Percentiles rank a stretch among this genome's conserved stretches.
These are phyloP conservation scores for Venturia nashicola DNA, from an alignment of 2,329 filamentous ascomycete species.

Conservation along the genomic window DNA sequence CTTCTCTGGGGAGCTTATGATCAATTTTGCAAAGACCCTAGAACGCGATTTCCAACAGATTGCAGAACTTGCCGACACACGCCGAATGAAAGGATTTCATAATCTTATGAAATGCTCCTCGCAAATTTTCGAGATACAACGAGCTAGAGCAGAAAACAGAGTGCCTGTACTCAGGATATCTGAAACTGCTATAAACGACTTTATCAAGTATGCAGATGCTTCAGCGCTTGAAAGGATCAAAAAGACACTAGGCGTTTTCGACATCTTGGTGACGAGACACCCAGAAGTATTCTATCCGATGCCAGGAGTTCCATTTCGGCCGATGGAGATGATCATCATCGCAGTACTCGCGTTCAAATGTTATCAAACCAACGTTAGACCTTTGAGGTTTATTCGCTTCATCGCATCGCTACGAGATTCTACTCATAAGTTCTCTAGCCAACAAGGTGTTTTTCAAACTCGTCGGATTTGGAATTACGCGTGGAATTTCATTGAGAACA, in stretches of 20 bases:
- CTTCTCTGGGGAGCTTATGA: constrained; percentile 27
- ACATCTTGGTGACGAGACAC: not conserved
- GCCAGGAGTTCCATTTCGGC: constrained; percentile 22
- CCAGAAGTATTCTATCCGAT: constrained; percentile 18
- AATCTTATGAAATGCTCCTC: constrained; percentile 22
- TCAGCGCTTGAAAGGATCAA: constrained; percentile 17
- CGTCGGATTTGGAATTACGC: not conserved
- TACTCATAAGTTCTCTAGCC: not conserved
- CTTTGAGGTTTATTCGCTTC: not conserved
- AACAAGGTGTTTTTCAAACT: not conserved
- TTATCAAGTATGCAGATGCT: constrained; percentile 18
- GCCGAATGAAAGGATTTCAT: constrained; percentile 22
- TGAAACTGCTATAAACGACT: constrained; percentile 14
- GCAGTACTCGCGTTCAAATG: constrained; percentile 20
- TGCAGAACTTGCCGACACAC: constrained; percentile 18
- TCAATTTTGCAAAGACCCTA: constrained; percentile 27
- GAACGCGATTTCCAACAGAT: constrained; percentile 30
- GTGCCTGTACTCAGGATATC: constrained; percentile 17
- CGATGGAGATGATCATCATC: constrained; percentile 24
- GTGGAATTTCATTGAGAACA: not conserved
- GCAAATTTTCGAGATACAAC: constrained; percentile 24
- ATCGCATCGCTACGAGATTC: not conserved
- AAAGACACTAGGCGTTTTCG: constrained; percentile 16
- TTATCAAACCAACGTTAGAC: not conserved
- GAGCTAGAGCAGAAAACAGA: constrained; percentile 17